Percentiles rank a stretch among this genome's conserved stretches.
Conservation (phyloP, 768 basidiomycete genomes). For the Piloderma croceum region DNA sequence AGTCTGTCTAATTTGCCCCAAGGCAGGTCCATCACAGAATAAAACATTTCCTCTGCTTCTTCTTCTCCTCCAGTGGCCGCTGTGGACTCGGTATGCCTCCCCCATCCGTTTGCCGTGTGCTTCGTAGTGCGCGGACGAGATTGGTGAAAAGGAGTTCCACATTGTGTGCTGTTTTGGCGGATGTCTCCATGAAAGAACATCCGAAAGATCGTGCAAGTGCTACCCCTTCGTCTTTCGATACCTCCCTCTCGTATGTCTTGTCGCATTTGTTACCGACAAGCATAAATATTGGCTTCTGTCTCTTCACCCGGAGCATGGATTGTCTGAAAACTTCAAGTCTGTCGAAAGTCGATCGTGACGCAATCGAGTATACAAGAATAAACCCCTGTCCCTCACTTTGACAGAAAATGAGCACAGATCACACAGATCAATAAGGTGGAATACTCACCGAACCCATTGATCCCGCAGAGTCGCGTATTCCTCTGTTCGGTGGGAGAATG, state of each 20-base stretch:
- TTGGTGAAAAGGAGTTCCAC: slow-evolving; percentile 87
- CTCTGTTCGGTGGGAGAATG: slow-evolving; percentile 47
- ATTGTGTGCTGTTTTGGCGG: slow-evolving; percentile 92
- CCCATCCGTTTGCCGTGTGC: slow-evolving; percentile 55
- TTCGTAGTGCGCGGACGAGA: slow-evolving; percentile 78
- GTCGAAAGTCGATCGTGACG: slow-evolving; percentile 88
- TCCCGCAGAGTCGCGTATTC: slow-evolving; percentile 94
- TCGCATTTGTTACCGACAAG: slow-evolving; percentile 96
- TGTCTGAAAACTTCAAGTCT: slow-evolving; percentile 86
- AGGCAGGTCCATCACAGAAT: slow-evolving; percentile 56
- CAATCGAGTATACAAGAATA: slow-evolving; percentile 94
- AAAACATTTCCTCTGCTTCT: slow-evolving; percentile 57
- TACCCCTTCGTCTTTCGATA: slow-evolving; percentile 84
- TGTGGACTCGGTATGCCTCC: slow-evolving; percentile 33
- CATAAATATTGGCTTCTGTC: slow-evolving; percentile 82
- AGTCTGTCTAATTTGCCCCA: slow-evolving; percentile 50
- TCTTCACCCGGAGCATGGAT: slow-evolving; percentile 84
- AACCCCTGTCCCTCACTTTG: slow-evolving; percentile 94
- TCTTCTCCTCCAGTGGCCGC: slow-evolving; percentile 40
- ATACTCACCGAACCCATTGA: slow-evolving; percentile 92
- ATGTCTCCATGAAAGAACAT: slow-evolving; percentile 93
- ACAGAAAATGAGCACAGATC: slow-evolving; percentile 8
- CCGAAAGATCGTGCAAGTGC: slow-evolving; percentile 77
- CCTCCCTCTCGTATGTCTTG: slow-evolving; percentile 86
- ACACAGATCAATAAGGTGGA: slow-evolving; percentile 8